Conservation (phyloP, 345 rosid genomes). For the Eucalyptus regnans region DNA sequence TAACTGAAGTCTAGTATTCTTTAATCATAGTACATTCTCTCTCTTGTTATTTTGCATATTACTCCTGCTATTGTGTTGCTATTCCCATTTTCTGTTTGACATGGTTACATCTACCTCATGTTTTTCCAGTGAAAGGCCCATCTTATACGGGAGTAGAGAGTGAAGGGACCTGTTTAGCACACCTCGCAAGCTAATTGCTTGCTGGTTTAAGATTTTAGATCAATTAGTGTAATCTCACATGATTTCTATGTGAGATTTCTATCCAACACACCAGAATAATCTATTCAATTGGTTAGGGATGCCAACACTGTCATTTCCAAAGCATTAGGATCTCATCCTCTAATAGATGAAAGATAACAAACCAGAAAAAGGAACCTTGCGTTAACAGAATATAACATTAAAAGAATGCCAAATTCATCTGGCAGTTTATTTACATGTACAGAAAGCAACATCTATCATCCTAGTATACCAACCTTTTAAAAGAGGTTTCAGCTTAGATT, state of each 20-base stretch:
- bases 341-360: not conserved
- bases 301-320: not conserved
- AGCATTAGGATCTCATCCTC: not conserved
- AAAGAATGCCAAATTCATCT: not conserved
- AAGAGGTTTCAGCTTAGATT: slow-evolving; percentile 72
- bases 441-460: not conserved
- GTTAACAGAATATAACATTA: not conserved
- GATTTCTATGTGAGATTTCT: not conserved
- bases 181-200: not conserved
- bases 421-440: not conserved
- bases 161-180: not conserved
- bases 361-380: not conserved
- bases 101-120: not conserved
- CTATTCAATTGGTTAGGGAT: not conserved
- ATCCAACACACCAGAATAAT: not conserved
- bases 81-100: not conserved
- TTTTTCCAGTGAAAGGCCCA: not conserved
- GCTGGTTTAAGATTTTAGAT: not conserved
- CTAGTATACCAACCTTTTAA: slow-evolving; percentile 39
- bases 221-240: not conserved
- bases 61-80: not conserved
- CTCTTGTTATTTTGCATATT: not conserved
- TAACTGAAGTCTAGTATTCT: not conserved
- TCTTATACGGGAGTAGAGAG: not conserved
- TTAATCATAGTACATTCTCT: not conserved